Percentiles rank a stretch among this genome's conserved stretches.
phyloP scores from a whole-genome alignment of 345 rosid genomes.

The Eucalyptus brandiana region DNA sequence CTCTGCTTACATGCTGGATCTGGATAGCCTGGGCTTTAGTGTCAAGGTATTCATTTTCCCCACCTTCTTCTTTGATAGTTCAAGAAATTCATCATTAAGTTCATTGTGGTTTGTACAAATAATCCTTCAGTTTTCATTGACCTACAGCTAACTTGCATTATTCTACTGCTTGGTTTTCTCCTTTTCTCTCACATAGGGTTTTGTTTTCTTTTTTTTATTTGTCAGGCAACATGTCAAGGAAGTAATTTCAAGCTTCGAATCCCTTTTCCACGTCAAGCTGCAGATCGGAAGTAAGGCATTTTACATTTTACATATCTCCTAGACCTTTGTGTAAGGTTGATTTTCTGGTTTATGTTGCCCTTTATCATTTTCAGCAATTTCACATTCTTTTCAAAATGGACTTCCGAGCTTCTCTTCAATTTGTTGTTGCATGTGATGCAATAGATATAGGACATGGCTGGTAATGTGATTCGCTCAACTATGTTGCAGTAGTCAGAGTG shows the following conservation, averaged over 20 bases:
- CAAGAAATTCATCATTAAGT: not conserved
- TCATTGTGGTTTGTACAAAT: not conserved
- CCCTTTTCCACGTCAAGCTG: not conserved
- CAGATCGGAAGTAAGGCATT: not conserved
- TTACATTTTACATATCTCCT: not conserved
- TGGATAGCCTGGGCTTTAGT: constrained; percentile 89
- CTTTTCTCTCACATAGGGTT: not conserved
- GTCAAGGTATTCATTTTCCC: constrained; percentile 52
- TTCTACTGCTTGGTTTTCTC: not conserved
- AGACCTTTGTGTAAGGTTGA: not conserved
- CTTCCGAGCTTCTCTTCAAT: not conserved
- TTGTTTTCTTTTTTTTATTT: not conserved
- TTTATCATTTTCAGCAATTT: not conserved
- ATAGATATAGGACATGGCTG: not conserved
- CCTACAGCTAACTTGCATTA: not conserved
- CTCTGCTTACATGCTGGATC: constrained; percentile 73
- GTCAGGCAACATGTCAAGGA: not conserved
- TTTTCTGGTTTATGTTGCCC: not conserved
- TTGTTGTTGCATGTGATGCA: not conserved
- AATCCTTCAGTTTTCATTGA: not conserved
- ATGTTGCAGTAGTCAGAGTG: not conserved
- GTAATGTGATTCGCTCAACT: not conserved
- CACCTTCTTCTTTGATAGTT: not conserved
- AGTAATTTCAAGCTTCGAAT: not conserved
- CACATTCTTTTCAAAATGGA: not conserved